Percentiles rank a stretch among this genome's conserved stretches.
Evolutionary conservation across 345 rosid genomes (phyloP).

Genomic region (Eucalyptus erythrocorys): DNA sequence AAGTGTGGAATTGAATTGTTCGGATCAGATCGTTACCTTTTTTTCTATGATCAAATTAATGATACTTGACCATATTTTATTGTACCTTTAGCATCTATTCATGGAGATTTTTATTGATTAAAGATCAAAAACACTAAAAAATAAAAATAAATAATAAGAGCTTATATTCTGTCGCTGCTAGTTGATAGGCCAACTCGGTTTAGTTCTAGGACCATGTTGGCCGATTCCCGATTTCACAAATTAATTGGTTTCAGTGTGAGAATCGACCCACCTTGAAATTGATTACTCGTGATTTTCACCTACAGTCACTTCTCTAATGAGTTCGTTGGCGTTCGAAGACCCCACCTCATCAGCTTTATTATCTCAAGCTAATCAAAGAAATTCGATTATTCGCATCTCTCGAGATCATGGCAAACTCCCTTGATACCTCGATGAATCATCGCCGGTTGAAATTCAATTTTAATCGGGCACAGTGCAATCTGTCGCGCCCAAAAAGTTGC

Average conservation of each 20-base stretch:
- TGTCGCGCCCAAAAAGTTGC: neutral
- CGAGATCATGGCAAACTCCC: neutral
- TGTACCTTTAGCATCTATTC: no score
- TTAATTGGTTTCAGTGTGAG: rapidly evolving
- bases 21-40: rapidly evolving
- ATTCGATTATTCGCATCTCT: rapidly evolving
- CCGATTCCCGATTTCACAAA: rapidly evolving
- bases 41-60: no score
- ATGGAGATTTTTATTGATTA: neutral
- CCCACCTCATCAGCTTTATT: no score
- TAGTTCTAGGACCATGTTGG: neutral
- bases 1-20: neutral
- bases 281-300: rapidly evolving
- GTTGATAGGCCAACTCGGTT: neutral
- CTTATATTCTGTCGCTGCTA: no score
- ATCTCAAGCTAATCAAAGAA: neutral
- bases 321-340: rapidly evolving
- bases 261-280: rapidly evolving
- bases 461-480: neutral
- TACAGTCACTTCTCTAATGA: rapidly evolving
- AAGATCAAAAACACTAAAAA: no score
- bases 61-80: no score
- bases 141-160: neutral
- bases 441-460: no score
- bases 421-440: neutral